Conservation (phyloP, 2,329 filamentous ascomycete genomes). For the Lachnellula cervina region DNA sequence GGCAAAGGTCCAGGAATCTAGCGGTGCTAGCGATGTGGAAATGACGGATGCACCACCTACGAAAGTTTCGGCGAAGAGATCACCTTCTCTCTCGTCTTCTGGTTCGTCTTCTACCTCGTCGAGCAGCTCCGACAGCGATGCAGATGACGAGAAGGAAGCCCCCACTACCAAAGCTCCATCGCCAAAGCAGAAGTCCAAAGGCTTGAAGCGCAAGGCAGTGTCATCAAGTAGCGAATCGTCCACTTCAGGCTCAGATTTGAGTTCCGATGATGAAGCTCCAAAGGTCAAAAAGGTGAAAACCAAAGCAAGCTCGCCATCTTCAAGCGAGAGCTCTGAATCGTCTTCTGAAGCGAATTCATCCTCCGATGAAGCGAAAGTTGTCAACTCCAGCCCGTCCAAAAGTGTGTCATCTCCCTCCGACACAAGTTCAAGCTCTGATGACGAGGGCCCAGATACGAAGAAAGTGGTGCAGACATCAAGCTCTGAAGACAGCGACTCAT, state of each 20-base stretch:
- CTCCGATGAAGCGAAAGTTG: conserved; percentile 20
- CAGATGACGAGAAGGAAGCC: conserved; percentile 44
- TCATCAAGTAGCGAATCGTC: conserved; percentile 36
- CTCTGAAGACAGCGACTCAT: conserved; percentile 27
- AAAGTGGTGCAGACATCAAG: conserved; percentile 39
- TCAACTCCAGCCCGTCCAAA: conserved; percentile 11
- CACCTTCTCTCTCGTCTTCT: conserved; percentile 34
- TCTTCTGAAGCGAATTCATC: conserved; percentile 35
- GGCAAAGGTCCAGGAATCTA: conserved; percentile 29
- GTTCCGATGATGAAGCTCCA: conserved; percentile 43
- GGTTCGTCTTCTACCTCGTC: conserved; percentile 35
- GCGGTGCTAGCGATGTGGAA: conserved; percentile 34
- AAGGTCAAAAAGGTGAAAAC: conserved; percentile 50
- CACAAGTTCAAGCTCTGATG: conserved; percentile 30
- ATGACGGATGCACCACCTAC: conserved; percentile 31
- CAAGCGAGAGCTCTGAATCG: conserved; percentile 27
- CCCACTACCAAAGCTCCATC: conserved; percentile 23
- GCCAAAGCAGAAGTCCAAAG: conserved; percentile 34
- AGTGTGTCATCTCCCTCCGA: conserved; percentile 21
- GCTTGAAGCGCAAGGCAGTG: conserved; percentile 55
- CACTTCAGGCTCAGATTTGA: conserved; percentile 38
- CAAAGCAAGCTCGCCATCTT: conserved; percentile 27
- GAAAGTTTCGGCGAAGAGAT: conserved; percentile 28
- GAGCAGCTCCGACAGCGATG: conserved; percentile 44
- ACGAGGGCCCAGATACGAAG: conserved; percentile 43